These are phyloP conservation scores for Articulospora tetracladia DNA, from an alignment of 495 filamentous ascomycete species.

Conservation along the genomic window DNA sequence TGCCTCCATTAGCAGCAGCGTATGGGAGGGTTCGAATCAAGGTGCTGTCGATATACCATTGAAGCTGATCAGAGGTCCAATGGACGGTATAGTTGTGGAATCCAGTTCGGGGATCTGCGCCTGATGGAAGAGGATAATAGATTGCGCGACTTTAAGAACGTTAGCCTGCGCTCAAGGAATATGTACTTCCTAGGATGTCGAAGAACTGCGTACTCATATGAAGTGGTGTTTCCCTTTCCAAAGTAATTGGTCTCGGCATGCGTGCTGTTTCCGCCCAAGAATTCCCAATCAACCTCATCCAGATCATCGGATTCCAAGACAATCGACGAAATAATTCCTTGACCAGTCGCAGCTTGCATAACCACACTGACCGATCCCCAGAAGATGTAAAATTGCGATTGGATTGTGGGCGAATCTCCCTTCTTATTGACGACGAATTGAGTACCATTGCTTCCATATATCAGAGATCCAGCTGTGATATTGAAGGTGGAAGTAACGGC, in stretches of 20 bases:
- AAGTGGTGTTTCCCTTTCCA: slow-evolving; percentile 69
- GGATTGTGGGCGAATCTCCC: slow-evolving; percentile 71
- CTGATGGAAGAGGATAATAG: slow-evolving; percentile 47
- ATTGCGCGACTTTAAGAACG: slow-evolving; percentile 41
- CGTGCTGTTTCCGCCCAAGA: slow-evolving; percentile 61
- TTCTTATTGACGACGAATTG: slow-evolving; percentile 68
- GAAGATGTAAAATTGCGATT: slow-evolving; percentile 72
- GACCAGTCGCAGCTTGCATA: slow-evolving; percentile 69
- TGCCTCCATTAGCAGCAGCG: slow-evolving; percentile 56
- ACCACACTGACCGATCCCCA: slow-evolving; percentile 68
- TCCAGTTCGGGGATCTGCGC: slow-evolving; percentile 41
- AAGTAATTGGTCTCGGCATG: slow-evolving; percentile 80
- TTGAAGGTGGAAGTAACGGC: slow-evolving; percentile 53
- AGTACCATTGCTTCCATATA: slow-evolving; percentile 53
- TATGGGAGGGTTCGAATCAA: slow-evolving; percentile 65
- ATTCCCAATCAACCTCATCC: slow-evolving; percentile 92
- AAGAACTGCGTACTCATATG: slow-evolving; percentile 47
- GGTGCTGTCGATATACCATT: slow-evolving; percentile 69
- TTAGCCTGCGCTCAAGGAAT: no score
- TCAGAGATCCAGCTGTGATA: slow-evolving; percentile 53
- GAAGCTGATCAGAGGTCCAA: slow-evolving; percentile 70
- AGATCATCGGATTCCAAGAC: slow-evolving; percentile 81
- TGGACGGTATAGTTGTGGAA: slow-evolving; percentile 83
- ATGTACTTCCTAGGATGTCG: no score
- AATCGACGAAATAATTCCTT: slow-evolving; percentile 77